Percentiles rank a stretch among this genome's conserved stretches.
phyloP scores from a whole-genome alignment of 768 basidiomycete genomes.

The Symmetrospora coprosmae region DNA sequence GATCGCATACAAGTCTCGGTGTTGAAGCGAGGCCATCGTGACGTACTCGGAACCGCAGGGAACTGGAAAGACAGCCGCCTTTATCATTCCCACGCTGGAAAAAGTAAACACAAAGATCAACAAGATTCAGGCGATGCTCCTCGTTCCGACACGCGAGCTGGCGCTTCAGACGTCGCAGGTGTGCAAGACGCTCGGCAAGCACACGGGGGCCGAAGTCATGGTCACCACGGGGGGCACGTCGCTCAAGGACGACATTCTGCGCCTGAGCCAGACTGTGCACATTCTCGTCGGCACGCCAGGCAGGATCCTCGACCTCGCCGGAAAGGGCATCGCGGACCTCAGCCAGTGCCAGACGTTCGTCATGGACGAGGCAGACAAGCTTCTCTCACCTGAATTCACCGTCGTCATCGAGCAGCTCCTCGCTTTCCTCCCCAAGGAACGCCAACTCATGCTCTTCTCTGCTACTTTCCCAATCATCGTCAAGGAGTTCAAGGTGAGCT shows the following conservation, averaged over 20 bases:
- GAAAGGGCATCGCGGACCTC: constrained; percentile 84
- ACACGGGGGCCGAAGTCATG: constrained; percentile 93
- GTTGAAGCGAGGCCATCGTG: too few relatives aligned
- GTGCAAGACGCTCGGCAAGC: constrained; percentile 90
- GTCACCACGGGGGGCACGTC: constrained; percentile 97
- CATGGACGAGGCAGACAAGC: constrained; percentile 99
- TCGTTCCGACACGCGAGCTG: constrained; percentile 96
- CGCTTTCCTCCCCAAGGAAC: constrained; percentile 61
- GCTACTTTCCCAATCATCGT: constrained; percentile 98
- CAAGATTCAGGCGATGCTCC: constrained; percentile 90
- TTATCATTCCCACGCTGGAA: constrained; percentile 92
- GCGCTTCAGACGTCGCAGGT: constrained; percentile 98
- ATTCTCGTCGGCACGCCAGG: constrained; percentile 96
- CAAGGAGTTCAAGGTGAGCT: constrained; percentile 85
- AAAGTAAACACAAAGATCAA: constrained; percentile 66
- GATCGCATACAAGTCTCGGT: too few relatives aligned
- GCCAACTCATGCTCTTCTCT: constrained; percentile 98
- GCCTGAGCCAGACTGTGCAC: constrained; percentile 76
- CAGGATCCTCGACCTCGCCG: constrained; percentile 81
- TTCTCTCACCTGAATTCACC: constrained; percentile 90
- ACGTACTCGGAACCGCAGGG: constrained; percentile 40
- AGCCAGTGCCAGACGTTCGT: constrained; percentile 90
- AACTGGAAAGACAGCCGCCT: constrained; percentile 96
- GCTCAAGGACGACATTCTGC: constrained; percentile 91
- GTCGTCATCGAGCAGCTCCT: constrained; percentile 92